Conservation (phyloP, 345 rosid genomes). For the Murraya koenigii region DNA sequence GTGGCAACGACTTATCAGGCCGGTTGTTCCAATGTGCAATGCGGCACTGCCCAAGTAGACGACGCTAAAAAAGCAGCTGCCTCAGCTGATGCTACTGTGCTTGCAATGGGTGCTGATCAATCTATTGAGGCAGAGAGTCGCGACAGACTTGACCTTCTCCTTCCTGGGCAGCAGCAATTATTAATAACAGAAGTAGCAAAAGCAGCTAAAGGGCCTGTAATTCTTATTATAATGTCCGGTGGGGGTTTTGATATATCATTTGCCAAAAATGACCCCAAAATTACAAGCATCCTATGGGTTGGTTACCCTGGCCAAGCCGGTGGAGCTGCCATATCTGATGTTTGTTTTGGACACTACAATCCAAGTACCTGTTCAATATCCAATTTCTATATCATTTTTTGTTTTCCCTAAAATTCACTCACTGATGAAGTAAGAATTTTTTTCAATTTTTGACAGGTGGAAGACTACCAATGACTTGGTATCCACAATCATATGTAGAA, state of each 20-base stretch:
- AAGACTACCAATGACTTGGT: conserved; percentile 95
- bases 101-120: conserved; percentile 78
- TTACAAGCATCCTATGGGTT: conserved; percentile 82
- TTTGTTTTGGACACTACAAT: conserved; percentile 69
- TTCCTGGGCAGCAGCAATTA: conserved; percentile 77
- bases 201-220: conserved; percentile 74
- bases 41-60: conserved; percentile 57
- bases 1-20: conserved; percentile 57
- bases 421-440: neutral
- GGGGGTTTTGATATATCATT: conserved; percentile 83
- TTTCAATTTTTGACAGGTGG: conserved; percentile 40
- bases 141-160: conserved; percentile 59
- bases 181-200: conserved; percentile 64
- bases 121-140: conserved; percentile 67
- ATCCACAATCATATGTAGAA: conserved; percentile 70
- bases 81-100: conserved; percentile 69
- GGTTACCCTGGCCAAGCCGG: conserved; percentile 97
- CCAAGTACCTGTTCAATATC: conserved; percentile 34
- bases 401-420: too few species aligned
- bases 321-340: conserved; percentile 87
- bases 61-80: conserved; percentile 57
- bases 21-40: conserved; percentile 74
- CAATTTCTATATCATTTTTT: neutral
- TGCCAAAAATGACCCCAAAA: conserved; percentile 58
- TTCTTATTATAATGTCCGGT: conserved; percentile 93